Evolutionary conservation across 1,284 basidiomycete species (phyloP).

Genomic region (Agaricales sp.): DNA sequence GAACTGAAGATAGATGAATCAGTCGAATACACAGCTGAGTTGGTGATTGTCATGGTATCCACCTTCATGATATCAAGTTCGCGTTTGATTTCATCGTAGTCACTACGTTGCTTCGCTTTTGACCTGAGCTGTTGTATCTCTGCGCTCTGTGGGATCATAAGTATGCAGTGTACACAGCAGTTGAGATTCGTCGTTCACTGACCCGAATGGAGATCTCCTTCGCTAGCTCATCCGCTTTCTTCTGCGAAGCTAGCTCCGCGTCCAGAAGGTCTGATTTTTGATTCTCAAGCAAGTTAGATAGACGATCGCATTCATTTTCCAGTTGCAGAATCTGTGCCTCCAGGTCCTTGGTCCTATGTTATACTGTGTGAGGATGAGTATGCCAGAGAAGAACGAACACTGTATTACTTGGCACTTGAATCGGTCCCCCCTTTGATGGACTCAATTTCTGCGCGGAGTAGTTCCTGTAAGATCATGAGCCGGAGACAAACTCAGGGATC

Average conservation of each 20-base stretch:
- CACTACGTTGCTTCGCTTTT: constrained; percentile 63
- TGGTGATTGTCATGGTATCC: constrained; percentile 10
- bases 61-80: constrained; percentile 98
- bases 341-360: constrained; percentile 53
- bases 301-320: constrained; percentile 63
- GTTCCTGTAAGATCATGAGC: constrained; percentile 51
- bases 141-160: constrained; percentile 23
- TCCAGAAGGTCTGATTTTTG: constrained; percentile 54
- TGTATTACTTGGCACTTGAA: constrained; percentile 56
- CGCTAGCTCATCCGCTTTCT: constrained; percentile 49
- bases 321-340: constrained; percentile 65
- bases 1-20: constrained; percentile 55
- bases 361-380: constrained; percentile 3
- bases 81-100: constrained; percentile 94
- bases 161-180: background rate
- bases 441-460: constrained; percentile 89
- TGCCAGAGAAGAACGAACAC: constrained; percentile 1
- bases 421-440: constrained; percentile 74
- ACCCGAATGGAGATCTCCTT: constrained; percentile 56
- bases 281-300: constrained; percentile 58
- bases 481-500: background rate
- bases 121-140: constrained; percentile 63
- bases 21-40: constrained; percentile 5
- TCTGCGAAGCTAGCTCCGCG: constrained; percentile 35
- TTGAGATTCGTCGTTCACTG: constrained; percentile 6